Conservation (phyloP, 441 rosid genomes). For the Adansonia grandidieri region DNA sequence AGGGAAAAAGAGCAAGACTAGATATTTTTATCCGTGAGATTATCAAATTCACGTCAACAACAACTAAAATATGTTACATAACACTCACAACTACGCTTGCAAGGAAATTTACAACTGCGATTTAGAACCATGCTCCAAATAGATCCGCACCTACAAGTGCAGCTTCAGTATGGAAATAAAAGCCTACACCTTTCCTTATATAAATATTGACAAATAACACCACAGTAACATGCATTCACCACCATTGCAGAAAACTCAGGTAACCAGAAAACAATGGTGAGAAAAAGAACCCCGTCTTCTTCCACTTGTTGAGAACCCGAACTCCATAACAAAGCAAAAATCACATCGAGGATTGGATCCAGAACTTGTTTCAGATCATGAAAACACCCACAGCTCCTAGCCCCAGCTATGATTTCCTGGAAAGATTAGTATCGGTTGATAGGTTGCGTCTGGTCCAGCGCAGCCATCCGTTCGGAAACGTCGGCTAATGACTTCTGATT, state of each 20-base stretch:
- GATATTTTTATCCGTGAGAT: too few species aligned
- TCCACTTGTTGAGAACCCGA: slow-evolving; percentile 18
- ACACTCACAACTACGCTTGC: too few species aligned
- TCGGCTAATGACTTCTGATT: slow-evolving; percentile 81
- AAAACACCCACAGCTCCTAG: slow-evolving; percentile 22
- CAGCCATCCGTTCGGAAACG: slow-evolving; percentile 88
- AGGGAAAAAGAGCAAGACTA: too few species aligned
- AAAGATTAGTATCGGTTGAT: slow-evolving; percentile 22
- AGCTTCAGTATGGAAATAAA: slow-evolving; percentile 12
- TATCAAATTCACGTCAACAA: too few species aligned
- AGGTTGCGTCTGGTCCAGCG: slow-evolving; percentile 54
- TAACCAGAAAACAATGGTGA: slow-evolving; percentile 15
- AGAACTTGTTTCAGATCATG: slow-evolving; percentile 38
- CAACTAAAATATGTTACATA: too few species aligned
- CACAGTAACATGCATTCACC: slow-evolving; percentile 29
- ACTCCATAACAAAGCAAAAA: slow-evolving; percentile 21
- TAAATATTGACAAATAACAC: slow-evolving; percentile 37
- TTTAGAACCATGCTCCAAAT: slow-evolving; percentile 10
- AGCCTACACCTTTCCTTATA: background rate
- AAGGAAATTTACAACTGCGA: background rate
- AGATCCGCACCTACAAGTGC: slow-evolving; percentile 15
- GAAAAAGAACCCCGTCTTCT: background rate
- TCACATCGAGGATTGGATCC: slow-evolving; percentile 31
- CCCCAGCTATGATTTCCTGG: background rate
- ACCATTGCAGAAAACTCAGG: slow-evolving; percentile 31